Conservation (phyloP, 2,329 filamentous ascomycete genomes). For the Colletotrichum australisinense region DNA sequence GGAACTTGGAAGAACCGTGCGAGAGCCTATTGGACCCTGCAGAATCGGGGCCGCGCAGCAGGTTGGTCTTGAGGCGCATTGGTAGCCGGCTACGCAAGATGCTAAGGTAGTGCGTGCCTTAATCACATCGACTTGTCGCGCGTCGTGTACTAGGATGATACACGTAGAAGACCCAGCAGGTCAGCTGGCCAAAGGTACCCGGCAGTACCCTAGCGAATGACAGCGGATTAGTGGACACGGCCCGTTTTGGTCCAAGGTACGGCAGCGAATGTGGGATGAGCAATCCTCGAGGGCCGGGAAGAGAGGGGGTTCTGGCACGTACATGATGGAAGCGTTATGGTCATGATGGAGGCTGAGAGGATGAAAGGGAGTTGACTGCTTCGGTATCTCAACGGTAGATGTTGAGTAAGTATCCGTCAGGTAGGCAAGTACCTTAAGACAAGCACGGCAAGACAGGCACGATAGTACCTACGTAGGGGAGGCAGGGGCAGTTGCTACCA, state of each 20-base stretch:
- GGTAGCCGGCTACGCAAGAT: neutral
- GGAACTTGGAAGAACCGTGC: slow-evolving; percentile 20
- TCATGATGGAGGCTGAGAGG: neutral
- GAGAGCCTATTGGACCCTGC: slow-evolving; percentile 32
- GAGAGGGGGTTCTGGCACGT: neutral
- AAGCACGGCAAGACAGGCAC: no score
- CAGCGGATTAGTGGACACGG: slow-evolving; percentile 19
- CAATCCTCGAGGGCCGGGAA: neutral
- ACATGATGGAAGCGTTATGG: neutral
- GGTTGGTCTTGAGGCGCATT: slow-evolving; percentile 15
- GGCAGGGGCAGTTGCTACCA: no score
- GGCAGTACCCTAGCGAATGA: slow-evolving; percentile 14
- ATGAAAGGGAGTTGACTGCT: neutral
- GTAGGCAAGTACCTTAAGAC: no score
- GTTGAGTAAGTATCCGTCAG: no score
- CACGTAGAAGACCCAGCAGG: slow-evolving; percentile 22
- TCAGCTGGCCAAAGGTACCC: slow-evolving; percentile 26
- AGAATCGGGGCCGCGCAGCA: slow-evolving; percentile 32
- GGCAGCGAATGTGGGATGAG: slow-evolving; percentile 16
- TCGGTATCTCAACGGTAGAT: neutral
- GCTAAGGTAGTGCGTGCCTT: slow-evolving; percentile 17
- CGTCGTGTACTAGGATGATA: slow-evolving; percentile 13
- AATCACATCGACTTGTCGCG: slow-evolving; percentile 15
- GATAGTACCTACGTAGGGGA: no score
- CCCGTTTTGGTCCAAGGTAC: slow-evolving; percentile 16